Conservation (phyloP, 2,329 filamentous ascomycete genomes). For the Cordyceps cateniannulata region DNA sequence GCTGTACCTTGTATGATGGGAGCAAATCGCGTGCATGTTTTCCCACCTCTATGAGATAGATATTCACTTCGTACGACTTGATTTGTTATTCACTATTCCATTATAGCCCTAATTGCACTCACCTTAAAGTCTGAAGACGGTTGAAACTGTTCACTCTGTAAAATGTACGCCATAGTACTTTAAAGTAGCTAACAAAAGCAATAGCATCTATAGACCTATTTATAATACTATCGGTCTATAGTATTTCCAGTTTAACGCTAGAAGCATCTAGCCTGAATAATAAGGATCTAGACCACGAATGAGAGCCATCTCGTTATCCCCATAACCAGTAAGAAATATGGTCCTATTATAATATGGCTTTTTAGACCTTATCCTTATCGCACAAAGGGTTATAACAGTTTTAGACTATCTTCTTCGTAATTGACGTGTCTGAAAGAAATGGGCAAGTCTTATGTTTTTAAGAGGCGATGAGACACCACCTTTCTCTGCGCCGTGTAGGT, state of each 20-base stretch:
- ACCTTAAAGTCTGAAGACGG: neutral
- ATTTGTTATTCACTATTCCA: neutral
- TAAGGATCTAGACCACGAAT: neutral
- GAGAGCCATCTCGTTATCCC: neutral
- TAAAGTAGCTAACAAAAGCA: neutral
- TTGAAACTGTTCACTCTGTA: neutral
- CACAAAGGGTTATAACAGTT: no score
- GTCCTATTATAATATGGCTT: neutral
- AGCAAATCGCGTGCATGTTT: neutral
- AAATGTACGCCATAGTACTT: neutral
- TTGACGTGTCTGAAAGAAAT: no score
- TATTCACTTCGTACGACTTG: neutral
- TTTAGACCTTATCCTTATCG: conserved; percentile 24
- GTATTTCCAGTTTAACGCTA: neutral
- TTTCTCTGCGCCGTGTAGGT: no score
- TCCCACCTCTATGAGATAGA: neutral
- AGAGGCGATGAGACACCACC: no score
- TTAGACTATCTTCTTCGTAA: no score
- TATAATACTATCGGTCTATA: neutral
- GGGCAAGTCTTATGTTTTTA: no score
- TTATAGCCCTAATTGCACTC: neutral
- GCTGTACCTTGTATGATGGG: neutral
- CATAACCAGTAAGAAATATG: neutral
- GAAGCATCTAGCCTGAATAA: neutral
- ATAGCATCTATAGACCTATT: neutral